A percentile compares a stretch with the other conserved stretches of the same genome.
These are phyloP conservation scores for Cladochytrium replicatum DNA, from an alignment of 192 early-diverging fungal genomes.

Conservation along the genomic window DNA sequence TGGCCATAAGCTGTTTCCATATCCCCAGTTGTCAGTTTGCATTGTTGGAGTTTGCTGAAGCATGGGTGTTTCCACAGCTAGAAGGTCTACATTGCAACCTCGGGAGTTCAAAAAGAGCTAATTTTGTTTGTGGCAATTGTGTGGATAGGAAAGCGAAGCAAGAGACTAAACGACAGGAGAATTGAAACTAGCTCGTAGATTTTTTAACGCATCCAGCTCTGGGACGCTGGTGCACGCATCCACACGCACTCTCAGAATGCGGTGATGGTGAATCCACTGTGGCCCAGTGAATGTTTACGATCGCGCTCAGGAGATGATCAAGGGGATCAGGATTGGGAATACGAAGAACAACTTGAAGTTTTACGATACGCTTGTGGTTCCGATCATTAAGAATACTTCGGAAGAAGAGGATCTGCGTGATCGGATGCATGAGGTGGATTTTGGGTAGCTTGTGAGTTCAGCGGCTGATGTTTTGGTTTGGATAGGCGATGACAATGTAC, in stretches of 20 bases:
- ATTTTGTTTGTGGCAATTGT: no score
- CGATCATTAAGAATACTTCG: conserved; percentile 93
- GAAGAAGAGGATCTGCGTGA: conserved; percentile 85
- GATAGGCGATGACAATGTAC: conserved; percentile 73
- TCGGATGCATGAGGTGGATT: conserved; percentile 71
- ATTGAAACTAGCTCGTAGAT: no score
- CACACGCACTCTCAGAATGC: conserved; percentile 96
- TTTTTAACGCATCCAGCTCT: conserved; percentile 87
- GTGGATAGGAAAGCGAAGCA: no score
- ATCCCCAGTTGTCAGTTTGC: no score
- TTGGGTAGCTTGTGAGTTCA: conserved; percentile 63
- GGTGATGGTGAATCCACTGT: conserved; percentile 84
- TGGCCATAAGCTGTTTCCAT: no score
- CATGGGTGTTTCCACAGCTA: conserved; percentile 45
- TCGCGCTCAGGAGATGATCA: conserved; percentile 98
- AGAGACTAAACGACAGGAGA: no score
- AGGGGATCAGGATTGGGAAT: conserved; percentile 78
- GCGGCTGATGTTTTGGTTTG: conserved; percentile 78
- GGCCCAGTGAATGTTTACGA: conserved; percentile 59
- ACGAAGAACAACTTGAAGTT: conserved; percentile 56
- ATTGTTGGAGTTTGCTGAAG: no score
- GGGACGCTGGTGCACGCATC: conserved; percentile 81
- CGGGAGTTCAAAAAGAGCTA: conserved; percentile 92
- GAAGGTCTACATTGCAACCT: conserved; percentile 78
- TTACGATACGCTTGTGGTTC: conserved; percentile 75